A percentile compares a stretch with the other conserved stretches of the same genome.
Evolutionary conservation across 164 flowering plant genomes (phyloP).

Genomic region (Stephania japonica): DNA sequence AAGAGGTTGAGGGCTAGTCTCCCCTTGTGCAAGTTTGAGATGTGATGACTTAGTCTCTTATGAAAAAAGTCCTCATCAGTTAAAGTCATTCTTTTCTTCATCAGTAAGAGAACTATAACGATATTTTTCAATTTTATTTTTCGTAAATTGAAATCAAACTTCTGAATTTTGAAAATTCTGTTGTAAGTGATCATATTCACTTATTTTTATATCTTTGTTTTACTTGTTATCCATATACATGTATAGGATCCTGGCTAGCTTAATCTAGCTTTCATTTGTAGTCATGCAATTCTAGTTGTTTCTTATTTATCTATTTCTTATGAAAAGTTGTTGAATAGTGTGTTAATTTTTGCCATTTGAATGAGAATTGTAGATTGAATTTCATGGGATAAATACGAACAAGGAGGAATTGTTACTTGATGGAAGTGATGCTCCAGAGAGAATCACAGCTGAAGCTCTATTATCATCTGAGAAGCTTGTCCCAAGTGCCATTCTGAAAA

Average conservation of each 20-base stretch:
- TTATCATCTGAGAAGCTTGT: conserved; percentile 72
- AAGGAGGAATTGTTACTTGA: conserved; percentile 67
- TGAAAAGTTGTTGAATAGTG: neutral
- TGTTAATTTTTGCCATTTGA: neutral
- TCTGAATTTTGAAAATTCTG: neutral
- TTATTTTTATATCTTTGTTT: neutral
- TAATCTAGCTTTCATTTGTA: neutral
- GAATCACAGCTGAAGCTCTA: conserved; percentile 65
- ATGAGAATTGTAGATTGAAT: conserved; percentile 43
- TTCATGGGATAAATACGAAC: conserved; percentile 76
- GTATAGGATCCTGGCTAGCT: neutral
- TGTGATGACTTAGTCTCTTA: too few relatives aligned
- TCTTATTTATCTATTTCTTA: neutral
- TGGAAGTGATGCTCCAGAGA: conserved; percentile 92
- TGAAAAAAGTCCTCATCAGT: neutral
- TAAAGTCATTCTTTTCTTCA: neutral
- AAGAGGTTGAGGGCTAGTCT: too few relatives aligned
- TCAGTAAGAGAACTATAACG: too few relatives aligned
- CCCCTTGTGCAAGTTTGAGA: too few relatives aligned
- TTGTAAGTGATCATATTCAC: neutral
- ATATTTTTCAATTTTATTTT: neutral
- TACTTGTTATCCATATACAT: neutral
- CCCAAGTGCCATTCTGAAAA: conserved; percentile 70
- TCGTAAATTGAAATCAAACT: neutral
- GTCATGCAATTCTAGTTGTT: neutral